Conservation (phyloP, 129 eudicot genomes). For the Flaveria trinervia region DNA sequence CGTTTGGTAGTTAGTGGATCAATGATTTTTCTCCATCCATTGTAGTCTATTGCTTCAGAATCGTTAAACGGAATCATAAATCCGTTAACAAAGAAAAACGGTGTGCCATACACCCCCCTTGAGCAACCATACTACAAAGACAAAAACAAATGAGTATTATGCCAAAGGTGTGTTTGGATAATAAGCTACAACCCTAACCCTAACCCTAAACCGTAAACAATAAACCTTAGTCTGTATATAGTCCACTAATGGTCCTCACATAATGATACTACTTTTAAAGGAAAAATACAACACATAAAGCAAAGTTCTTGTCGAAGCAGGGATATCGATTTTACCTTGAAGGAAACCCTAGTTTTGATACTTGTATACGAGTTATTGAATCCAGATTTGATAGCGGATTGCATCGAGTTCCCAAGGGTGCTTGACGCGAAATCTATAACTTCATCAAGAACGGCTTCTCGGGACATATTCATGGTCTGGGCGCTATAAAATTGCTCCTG, state of each 20-base stretch:
- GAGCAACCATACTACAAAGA: slow-evolving; percentile 76
- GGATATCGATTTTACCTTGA: slow-evolving; percentile 56
- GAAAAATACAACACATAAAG: neutral
- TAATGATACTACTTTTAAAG: neutral
- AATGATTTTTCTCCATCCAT: slow-evolving; percentile 63
- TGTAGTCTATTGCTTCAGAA: slow-evolving; percentile 44
- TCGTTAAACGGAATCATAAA: slow-evolving; percentile 56
- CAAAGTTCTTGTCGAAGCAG: neutral
- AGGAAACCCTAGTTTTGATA: slow-evolving; percentile 66
- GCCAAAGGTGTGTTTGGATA: too few relatives aligned
- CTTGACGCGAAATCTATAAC: slow-evolving; percentile 45
- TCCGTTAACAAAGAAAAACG: slow-evolving; percentile 76
- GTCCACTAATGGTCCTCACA: neutral
- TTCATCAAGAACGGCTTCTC: slow-evolving; percentile 41
- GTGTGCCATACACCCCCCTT: slow-evolving; percentile 84
- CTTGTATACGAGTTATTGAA: slow-evolving; percentile 54
- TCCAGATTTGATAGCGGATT: slow-evolving; percentile 54
- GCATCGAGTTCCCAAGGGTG: slow-evolving; percentile 43
- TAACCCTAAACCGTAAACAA: too few relatives aligned
- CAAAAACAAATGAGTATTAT: neutral
- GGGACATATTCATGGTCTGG: slow-evolving; percentile 56
- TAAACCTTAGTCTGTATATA: too few relatives aligned
- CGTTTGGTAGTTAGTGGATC: slow-evolving; percentile 52
- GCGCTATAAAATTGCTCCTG: slow-evolving; percentile 63
- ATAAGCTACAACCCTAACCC: too few relatives aligned